Evolutionary conservation across 176 grass and related monocot species (phyloP).

Genomic region (Oryza meyeriana): DNA sequence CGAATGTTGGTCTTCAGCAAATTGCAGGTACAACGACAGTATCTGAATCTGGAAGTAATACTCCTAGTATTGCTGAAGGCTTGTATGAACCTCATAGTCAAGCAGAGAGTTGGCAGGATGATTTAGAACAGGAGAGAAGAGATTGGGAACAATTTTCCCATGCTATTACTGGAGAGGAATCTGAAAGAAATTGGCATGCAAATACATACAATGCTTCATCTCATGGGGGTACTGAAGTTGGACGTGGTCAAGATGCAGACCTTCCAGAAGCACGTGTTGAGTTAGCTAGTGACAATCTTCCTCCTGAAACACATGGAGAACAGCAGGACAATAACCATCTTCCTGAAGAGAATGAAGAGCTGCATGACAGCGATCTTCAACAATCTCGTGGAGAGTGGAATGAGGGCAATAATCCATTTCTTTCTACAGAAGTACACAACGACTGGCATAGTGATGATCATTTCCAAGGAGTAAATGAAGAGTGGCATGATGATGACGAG

Average conservation of each 20-base stretch:
- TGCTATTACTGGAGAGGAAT: slow-evolving; percentile 38
- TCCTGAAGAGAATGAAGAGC: slow-evolving; percentile 45
- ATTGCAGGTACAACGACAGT: slow-evolving; percentile 16
- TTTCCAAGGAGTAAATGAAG: slow-evolving; percentile 54
- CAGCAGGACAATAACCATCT: slow-evolving; percentile 44
- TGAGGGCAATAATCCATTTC: slow-evolving; percentile 14
- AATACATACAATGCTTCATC: slow-evolving; percentile 41
- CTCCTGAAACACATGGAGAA: slow-evolving; percentile 44
- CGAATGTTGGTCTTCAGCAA: slow-evolving; percentile 34
- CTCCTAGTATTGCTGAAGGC: slow-evolving; percentile 32
- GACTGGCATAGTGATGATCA: slow-evolving; percentile 63
- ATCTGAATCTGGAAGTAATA: slow-evolving; percentile 45
- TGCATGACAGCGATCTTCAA: slow-evolving; percentile 42
- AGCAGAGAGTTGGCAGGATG: slow-evolving; percentile 41
- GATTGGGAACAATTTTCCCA: slow-evolving; percentile 37
- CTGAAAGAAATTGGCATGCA: slow-evolving; percentile 52
- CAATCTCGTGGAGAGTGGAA: slow-evolving; percentile 54
- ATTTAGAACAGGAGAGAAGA: slow-evolving; percentile 38
- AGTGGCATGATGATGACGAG: slow-evolving; percentile 63
- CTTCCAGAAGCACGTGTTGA: slow-evolving; percentile 48
- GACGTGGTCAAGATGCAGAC: slow-evolving; percentile 28
- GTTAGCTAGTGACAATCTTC: slow-evolving; percentile 43
- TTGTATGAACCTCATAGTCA: slow-evolving; percentile 39
- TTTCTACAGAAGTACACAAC: slow-evolving; percentile 37
- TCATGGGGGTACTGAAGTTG: slow-evolving; percentile 35